These are phyloP conservation scores for Malassezia sp. DNA, from an alignment of 1,284 basidiomycete genomes.

Conservation along the genomic window DNA sequence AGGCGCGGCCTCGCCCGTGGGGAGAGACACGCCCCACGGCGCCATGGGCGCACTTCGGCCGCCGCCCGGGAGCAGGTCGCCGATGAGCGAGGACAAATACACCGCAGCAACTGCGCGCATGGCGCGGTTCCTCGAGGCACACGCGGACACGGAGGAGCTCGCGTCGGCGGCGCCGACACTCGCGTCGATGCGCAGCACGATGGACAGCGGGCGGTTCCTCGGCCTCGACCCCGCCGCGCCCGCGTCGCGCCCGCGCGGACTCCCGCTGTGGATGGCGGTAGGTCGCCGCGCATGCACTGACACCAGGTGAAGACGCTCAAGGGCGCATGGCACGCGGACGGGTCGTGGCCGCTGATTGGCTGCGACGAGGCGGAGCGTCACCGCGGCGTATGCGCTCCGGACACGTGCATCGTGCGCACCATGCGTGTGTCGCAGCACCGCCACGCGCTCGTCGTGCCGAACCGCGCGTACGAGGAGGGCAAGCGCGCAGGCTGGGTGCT, in stretches of 20 bases:
- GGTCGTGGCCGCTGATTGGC: conserved; percentile 16
- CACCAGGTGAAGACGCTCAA: conserved; percentile 8
- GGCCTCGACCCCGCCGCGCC: not conserved
- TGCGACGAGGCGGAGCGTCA: conserved; percentile 12
- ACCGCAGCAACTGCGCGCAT: not conserved
- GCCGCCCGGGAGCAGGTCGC: no score
- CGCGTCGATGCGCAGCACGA: not conserved
- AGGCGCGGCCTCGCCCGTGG: no score
- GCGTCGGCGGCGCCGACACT: not conserved
- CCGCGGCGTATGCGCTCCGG: conserved; percentile 2
- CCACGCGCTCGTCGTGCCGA: conserved; percentile 7
- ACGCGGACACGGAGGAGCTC: conserved; percentile 9
- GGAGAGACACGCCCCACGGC: no score
- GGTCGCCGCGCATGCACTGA: not conserved
- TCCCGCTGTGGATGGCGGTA: conserved; percentile 11
- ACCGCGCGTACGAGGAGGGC: conserved; percentile 5
- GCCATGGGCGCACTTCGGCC: no score
- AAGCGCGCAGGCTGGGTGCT: not conserved
- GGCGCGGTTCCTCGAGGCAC: not conserved
- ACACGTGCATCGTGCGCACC: conserved; percentile 1
- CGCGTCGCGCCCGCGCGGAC: conserved; percentile 2
- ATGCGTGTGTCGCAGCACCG: conserved; percentile 10
- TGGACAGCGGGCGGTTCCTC: conserved; percentile 4
- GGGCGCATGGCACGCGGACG: conserved; percentile 12
- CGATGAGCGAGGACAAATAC: not conserved